Conservation (phyloP, 176 grass and related monocot species). For the Avena insularis region DNA sequence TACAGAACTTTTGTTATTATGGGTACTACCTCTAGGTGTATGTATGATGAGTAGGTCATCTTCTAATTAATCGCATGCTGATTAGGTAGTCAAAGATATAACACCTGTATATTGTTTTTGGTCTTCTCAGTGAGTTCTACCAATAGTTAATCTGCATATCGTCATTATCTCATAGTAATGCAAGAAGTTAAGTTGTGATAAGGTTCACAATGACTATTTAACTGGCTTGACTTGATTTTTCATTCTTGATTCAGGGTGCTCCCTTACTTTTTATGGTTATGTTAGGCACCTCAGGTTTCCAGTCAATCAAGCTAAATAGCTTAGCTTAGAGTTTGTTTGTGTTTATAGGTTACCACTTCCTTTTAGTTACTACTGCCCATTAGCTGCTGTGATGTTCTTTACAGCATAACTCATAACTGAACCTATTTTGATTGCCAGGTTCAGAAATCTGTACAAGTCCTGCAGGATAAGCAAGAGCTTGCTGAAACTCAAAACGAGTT, state of each 20-base stretch:
- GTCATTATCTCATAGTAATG: neutral
- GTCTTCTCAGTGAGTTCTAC: neutral
- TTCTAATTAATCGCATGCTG: neutral
- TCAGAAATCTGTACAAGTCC: conserved; percentile 74
- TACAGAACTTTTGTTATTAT: neutral
- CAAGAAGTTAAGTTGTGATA: conserved; percentile 13
- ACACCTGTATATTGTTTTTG: neutral
- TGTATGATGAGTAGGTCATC: neutral
- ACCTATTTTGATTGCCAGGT: conserved; percentile 60
- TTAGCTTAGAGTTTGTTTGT: neutral
- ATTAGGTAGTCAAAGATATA: conserved; percentile 8
- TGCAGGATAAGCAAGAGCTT: conserved; percentile 90
- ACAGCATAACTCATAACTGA: neutral
- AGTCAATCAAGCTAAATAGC: neutral
- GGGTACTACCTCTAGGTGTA: neutral
- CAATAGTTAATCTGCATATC: conserved; percentile 5
- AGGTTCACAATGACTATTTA: neutral
- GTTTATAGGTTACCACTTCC: neutral
- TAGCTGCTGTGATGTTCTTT: conserved; percentile 8
- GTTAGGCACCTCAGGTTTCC: neutral
- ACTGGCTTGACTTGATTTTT: neutral
- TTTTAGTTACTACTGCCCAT: neutral
- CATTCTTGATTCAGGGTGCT: neutral
- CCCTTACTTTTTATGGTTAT: neutral
- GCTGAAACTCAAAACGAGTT: conserved; percentile 80